Evolutionary conservation across 805 yeast species (phyloP).

Genomic region (Grigorovia yakushimaensis): DNA sequence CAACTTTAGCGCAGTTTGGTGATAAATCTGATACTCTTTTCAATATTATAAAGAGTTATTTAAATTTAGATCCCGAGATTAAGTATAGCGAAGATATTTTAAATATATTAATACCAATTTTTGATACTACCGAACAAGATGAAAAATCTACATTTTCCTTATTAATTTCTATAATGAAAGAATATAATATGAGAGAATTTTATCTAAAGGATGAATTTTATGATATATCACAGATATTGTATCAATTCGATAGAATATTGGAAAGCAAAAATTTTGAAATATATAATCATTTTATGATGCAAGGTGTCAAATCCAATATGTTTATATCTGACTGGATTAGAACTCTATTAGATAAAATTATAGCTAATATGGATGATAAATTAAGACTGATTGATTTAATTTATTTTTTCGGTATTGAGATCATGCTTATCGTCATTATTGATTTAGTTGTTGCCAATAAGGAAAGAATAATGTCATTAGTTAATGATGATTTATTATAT

Average conservation of each 20-base stretch:
- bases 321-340: constrained; percentile 95
- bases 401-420: constrained; percentile 81
- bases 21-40: constrained; percentile 30
- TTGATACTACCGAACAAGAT: constrained; percentile 44
- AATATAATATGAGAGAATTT: constrained; percentile 61
- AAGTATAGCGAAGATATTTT: constrained; percentile 97
- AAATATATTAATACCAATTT: constrained; percentile 69
- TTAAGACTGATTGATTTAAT: constrained; percentile 75
- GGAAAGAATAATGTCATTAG: constrained; percentile 43
- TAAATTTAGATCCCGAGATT: constrained; percentile 75
- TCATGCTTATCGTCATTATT: constrained; percentile 68
- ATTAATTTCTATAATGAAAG: constrained; percentile 69
- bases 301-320: constrained; percentile 86
- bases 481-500: constrained; percentile 66
- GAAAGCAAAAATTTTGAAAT: constrained; percentile 67
- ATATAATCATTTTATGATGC: constrained; percentile 64
- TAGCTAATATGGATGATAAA: constrained; percentile 77
- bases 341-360: constrained; percentile 74
- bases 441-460: constrained; percentile 66
- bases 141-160: constrained; percentile 79
- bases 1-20: not conserved
- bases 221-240: constrained; percentile 68
- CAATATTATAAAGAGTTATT: constrained; percentile 70
- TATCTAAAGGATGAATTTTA: constrained; percentile 77
- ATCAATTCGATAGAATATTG: constrained; percentile 80